phyloP scores from a whole-genome alignment of 2,329 filamentous ascomycete species.

The Thyridium curvatum region DNA sequence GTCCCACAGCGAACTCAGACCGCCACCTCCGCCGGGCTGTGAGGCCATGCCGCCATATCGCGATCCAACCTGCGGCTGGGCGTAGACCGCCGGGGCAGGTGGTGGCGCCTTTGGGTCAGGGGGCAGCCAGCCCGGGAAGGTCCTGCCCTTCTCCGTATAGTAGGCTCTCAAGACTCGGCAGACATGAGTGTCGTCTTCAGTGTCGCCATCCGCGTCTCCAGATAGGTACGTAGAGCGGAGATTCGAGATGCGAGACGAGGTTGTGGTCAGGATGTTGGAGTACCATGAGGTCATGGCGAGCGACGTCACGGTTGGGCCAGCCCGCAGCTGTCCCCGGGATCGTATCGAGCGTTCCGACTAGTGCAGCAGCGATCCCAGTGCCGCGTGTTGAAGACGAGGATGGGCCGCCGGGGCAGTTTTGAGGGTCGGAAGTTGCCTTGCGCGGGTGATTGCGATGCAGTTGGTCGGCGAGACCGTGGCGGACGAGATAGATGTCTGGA shows the following conservation, averaged over 20 bases:
- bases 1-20: constrained; percentile 54
- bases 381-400: too few species aligned
- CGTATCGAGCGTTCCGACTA: too few species aligned
- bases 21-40: constrained; percentile 10
- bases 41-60: constrained; percentile 44
- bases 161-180: constrained; percentile 89
- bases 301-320: neutral
- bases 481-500: too few species aligned
- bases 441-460: too few species aligned
- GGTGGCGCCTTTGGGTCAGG: constrained; percentile 75
- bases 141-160: constrained; percentile 80
- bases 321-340: too few species aligned
- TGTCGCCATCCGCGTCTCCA: constrained; percentile 62
- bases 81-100: constrained; percentile 45
- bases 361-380: too few species aligned
- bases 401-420: too few species aligned
- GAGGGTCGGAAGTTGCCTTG: too few species aligned
- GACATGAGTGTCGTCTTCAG: constrained; percentile 88
- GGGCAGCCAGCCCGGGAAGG: constrained; percentile 81
- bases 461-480: too few species aligned
- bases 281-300: constrained; percentile 71
- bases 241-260: constrained; percentile 58
- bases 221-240: constrained; percentile 64
- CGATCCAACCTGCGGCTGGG: constrained; percentile 42
- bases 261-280: constrained; percentile 62